Evolutionary conservation across 2,329 filamentous ascomycete genomes (phyloP), one percentile per base, ranked within the genome.

Genomic region (Fusarium sp.): DNA sequence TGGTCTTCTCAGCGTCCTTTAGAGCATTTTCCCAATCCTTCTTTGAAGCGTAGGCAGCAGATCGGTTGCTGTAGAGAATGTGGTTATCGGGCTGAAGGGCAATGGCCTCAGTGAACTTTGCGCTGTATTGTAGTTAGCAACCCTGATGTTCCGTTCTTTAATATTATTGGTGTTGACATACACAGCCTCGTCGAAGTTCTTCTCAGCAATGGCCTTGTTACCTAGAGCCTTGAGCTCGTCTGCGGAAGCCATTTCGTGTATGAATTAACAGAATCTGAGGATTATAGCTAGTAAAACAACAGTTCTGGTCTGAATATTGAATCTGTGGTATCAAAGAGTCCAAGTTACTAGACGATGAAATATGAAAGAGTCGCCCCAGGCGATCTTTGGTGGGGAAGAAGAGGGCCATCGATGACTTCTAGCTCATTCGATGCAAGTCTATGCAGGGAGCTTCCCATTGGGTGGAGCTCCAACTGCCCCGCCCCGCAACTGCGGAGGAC

Each of bases 171-270:
- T 38, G 52, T 41, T 40, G 62, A 90, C 93, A 84, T 89, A 98
- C 95, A 97, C 90, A 79, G 96, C 96, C 82, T 95, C 94, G 78
- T 94, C 89, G 82, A 97, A 99, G 84, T 98, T 94, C 89, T 98
- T 98, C 70, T 93, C 94, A 74, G 94, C 92, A 83, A 99, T 99
- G 83, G 97, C 95, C 87, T 97, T 97, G 88, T 99, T 99, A 86
- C 95, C 96, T 81, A 96, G 92, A 79, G 95, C 94, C 88, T 99
- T 99, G 78, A 99, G 90, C 89, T 95, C 89, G 82, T 91, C 90
- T 76, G 89, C 89, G 69, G 87, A 87, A 77, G 88, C 83, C 88
- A 90, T 90, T 58, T 41, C 71, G 62, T 54, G 23, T 26, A 48
- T 49, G 44, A 49, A 41, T 50, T 52, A 44, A 40, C 69, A 69